Evolutionary conservation across 306 rosid genomes (phyloP).

Genomic region (Malus domestica): DNA sequence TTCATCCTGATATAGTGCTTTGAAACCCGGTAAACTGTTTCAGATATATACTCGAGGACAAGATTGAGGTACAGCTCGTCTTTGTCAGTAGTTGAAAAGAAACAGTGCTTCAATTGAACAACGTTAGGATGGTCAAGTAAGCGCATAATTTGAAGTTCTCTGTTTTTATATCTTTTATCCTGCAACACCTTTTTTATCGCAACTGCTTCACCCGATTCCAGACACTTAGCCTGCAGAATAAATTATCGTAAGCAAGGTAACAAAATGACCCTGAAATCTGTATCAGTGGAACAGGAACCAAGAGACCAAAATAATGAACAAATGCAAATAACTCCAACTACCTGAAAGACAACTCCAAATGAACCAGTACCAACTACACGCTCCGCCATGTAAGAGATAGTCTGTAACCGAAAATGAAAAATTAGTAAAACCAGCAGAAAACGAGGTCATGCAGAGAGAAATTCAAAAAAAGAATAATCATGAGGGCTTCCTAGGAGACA

Average conservation of each 20-base stretch:
- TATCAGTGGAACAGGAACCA: not conserved
- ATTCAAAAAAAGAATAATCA: not conserved
- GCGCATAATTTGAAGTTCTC: constrained; percentile 89
- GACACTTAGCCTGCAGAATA: constrained; percentile 65
- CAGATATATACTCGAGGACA: constrained; percentile 77
- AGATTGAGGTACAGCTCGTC: constrained; percentile 92
- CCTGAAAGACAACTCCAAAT: constrained; percentile 93
- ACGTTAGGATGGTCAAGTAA: constrained; percentile 74
- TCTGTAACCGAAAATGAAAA: constrained; percentile 38
- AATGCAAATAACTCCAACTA: constrained; percentile 22
- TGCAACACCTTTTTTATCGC: constrained; percentile 91
- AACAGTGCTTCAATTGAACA: constrained; percentile 68
- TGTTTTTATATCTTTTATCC: constrained; percentile 89
- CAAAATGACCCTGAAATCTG: not conserved
- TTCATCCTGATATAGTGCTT: constrained; percentile 54
- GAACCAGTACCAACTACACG: constrained; percentile 96
- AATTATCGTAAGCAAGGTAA: not conserved
- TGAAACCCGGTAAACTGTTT: constrained; percentile 78
- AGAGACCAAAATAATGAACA: constrained; percentile 8
- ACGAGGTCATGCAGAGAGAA: not conserved
- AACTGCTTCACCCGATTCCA: constrained; percentile 76
- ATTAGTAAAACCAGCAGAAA: not conserved
- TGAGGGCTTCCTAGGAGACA: not conserved
- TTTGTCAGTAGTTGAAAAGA: constrained; percentile 82
- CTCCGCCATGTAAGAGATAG: constrained; percentile 87